Conservation (phyloP, 495 filamentous ascomycete genomes). For the Monascus purpureus region DNA sequence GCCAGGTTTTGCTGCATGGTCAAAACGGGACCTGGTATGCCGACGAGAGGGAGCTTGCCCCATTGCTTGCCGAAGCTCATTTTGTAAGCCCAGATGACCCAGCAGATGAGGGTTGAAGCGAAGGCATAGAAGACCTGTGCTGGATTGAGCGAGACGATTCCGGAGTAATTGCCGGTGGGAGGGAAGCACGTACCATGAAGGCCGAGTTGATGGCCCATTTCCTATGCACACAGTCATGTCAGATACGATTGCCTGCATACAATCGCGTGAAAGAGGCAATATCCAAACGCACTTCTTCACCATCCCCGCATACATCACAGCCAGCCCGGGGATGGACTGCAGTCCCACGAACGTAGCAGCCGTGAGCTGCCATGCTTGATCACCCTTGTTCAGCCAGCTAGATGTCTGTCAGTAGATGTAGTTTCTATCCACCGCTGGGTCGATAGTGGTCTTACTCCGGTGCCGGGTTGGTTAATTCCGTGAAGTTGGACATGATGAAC, state of each 20-base stretch:
- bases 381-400: slow-evolving; percentile 35
- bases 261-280: not conserved
- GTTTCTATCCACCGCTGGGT: not conserved
- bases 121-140: slow-evolving; percentile 37
- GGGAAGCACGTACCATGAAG: slow-evolving; percentile 37
- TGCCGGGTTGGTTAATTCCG: slow-evolving; percentile 3
- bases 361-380: slow-evolving; percentile 45
- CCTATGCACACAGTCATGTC: not conserved
- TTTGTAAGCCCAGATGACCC: slow-evolving; percentile 44
- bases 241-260: too few relatives aligned
- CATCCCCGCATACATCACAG: slow-evolving; percentile 39
- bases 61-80: slow-evolving; percentile 32
- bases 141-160: not conserved
- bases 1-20: slow-evolving; percentile 30
- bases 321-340: slow-evolving; percentile 40
- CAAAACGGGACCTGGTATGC: slow-evolving; percentile 33
- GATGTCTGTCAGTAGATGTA: not conserved
- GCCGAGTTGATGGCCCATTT: slow-evolving; percentile 45
- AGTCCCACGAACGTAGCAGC: slow-evolving; percentile 39
- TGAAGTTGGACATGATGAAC: too few relatives aligned
- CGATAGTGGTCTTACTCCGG: slow-evolving; percentile 1
- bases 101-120: slow-evolving; percentile 36
- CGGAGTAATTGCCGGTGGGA: too few relatives aligned
- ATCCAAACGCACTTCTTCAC: slow-evolving; percentile 28
- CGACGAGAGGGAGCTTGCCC: slow-evolving; percentile 35